Conservation (phyloP, 176 grass and related monocot species). For the Avena atlantica region DNA sequence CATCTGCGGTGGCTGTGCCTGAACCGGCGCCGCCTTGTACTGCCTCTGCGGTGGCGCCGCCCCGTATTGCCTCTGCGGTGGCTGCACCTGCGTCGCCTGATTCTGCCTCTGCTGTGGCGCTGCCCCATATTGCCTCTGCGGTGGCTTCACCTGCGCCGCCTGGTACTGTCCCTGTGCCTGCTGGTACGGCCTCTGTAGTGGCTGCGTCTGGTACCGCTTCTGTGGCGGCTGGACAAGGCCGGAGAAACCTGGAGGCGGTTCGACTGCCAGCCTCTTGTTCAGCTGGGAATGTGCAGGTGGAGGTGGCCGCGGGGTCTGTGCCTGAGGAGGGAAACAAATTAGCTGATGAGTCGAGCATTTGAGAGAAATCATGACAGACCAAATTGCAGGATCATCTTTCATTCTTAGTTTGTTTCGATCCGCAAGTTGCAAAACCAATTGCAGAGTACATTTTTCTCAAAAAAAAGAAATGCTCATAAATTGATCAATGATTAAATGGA, state of each 20-base stretch:
- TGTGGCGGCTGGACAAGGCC: not conserved
- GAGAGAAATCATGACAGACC: not conserved
- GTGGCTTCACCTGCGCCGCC: not conserved
- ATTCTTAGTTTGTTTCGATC: not conserved
- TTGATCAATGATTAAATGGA: not conserved
- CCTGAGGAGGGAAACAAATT: not conserved
- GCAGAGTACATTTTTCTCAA: not conserved
- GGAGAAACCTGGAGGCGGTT: conserved; percentile 13
- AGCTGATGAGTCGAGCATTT: not conserved
- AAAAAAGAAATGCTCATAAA: not conserved
- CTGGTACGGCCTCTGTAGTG: not conserved
- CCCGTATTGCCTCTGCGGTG: not conserved
- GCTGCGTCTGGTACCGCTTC: conserved; percentile 17
- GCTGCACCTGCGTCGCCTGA: not conserved
- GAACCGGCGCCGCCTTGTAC: not conserved
- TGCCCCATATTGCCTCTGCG: not conserved
- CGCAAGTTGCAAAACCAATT: not conserved
- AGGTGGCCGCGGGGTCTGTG: not conserved
- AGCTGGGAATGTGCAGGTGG: not conserved
- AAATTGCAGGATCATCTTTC: not conserved
- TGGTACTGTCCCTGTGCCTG: not conserved
- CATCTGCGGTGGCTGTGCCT: not conserved
- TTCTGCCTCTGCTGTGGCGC: not conserved
- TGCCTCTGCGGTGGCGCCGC: not conserved
- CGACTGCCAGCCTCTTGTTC: conserved; percentile 4